phyloP scores from a whole-genome alignment of 2,329 filamentous ascomycete genomes.

The Ophiostoma fasciatum region DNA sequence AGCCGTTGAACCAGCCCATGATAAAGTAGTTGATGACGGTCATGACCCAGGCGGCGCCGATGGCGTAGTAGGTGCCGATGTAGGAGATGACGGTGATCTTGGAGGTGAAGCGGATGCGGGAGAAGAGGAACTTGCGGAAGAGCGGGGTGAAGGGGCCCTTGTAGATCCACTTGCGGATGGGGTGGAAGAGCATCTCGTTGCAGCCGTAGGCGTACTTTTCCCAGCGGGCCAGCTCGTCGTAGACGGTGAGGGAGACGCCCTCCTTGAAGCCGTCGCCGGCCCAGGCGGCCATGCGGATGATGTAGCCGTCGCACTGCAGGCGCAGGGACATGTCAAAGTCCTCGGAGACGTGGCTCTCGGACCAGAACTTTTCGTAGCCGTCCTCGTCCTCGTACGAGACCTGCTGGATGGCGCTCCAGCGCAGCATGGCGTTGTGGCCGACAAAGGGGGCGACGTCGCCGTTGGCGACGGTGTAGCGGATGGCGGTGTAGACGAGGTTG shows the following conservation, averaged over 20 bases:
- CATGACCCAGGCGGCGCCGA: constrained; percentile 61
- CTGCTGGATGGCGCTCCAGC: constrained; percentile 62
- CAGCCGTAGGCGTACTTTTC: constrained; percentile 80
- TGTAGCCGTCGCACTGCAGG: constrained; percentile 57
- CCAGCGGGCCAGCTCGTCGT: constrained; percentile 73
- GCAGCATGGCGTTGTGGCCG: constrained; percentile 64
- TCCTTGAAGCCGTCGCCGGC: constrained; percentile 68
- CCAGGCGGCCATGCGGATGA: constrained; percentile 58
- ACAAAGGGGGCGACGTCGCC: constrained; percentile 68
- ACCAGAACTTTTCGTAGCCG: constrained; percentile 69
- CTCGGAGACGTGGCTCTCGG: constrained; percentile 64
- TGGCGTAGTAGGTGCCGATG: constrained; percentile 68
- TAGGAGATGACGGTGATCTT: constrained; percentile 66
- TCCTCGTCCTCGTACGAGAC: constrained; percentile 56
- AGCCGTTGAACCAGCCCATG: constrained; percentile 61
- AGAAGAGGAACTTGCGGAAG: constrained; percentile 59
- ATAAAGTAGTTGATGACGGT: constrained; percentile 62
- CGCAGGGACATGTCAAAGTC: constrained; percentile 74
- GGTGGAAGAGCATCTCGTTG: constrained; percentile 70
- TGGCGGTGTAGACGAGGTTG: constrained; percentile 62
- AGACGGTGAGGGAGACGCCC: constrained; percentile 70
- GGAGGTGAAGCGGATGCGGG: constrained; percentile 58
- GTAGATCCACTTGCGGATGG: constrained; percentile 56
- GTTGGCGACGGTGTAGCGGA: constrained; percentile 62
- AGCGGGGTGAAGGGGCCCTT: constrained; percentile 66